Base-by-base conservation (phyloP, 2,329 filamentous ascomycete species). In the Penicillium nordicum region DNA sequence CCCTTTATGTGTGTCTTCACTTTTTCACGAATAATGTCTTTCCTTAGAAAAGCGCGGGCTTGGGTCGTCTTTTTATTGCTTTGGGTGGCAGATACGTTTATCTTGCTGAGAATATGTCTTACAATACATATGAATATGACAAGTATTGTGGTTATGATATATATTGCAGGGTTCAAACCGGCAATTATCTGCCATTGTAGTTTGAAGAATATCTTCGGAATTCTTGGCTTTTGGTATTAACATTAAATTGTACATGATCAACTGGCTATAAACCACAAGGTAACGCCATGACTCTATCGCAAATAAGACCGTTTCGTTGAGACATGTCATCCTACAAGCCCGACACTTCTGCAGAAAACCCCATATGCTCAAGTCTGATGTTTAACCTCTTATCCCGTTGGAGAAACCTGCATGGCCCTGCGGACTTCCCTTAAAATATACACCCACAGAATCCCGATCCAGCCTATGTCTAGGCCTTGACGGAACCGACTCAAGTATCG, bases 21-120 rank as follows among this genome's bases (percentile, higher is more conserved):
- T 27, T 42, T 57, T 49, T 53, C 43, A 54, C 44, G 51, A 53
- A 36, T 53, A n/a, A 54, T 38, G 57, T 58, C 55, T 51, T 49
- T 50, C 54, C 21, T 45, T 36, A 36, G 23, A 42, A 30, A 51
- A 53, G 50, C 45, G 29, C 52, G 54, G 57, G 57, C 30, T 41
- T 37, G 52, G 29, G 12, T 7, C 37, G 5, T 54, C 3, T 43
- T 23, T 21, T 46, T 52, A 18, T 40, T 8, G 4, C 6, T 50
- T 21, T 50, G 38, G 23, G 30, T 5, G 38, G 38, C 23, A 43
- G 25, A 10, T 18, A 36, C 11, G 29, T 36, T 50, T 41, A 12
- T 40, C 41, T 38, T 41, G 14, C 3, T 16, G n/a, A 23, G 18
- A 16, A 27, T n/a, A 18, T 29, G 16, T 45, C 18, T 9, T 34